These are phyloP conservation scores for Mortierella sp. DNA, from an alignment of 371 early-diverging fungal genomes.

Conservation along the genomic window DNA sequence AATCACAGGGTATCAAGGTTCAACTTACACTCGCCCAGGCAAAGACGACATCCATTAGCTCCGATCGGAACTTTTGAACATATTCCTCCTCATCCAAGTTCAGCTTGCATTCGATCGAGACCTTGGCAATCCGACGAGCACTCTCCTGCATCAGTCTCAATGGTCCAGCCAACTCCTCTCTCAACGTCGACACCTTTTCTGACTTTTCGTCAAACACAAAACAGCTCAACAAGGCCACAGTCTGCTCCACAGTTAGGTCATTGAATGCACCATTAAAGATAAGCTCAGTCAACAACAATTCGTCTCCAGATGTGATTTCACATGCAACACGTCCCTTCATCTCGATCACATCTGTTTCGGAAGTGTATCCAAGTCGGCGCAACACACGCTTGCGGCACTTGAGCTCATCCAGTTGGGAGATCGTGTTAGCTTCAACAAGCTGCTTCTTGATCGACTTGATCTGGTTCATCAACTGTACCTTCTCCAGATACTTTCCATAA, in stretches of 20 bases:
- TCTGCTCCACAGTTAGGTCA: constrained; percentile 91
- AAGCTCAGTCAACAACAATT: constrained; percentile 98
- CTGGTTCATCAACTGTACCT: constrained; percentile 64
- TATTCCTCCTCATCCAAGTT: constrained; percentile 81
- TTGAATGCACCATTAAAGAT: constrained; percentile 98
- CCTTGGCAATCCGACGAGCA: constrained; percentile 87
- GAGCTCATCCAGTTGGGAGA: constrained; percentile 94
- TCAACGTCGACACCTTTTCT: constrained; percentile 53
- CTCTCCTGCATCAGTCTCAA: constrained; percentile 88
- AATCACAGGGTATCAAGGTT: background rate
- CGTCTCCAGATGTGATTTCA: constrained; percentile 98
- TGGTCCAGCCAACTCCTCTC: constrained; percentile 85
- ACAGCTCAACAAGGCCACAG: constrained; percentile 93
- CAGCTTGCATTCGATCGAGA: constrained; percentile 91
- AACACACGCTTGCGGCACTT: constrained; percentile 91
- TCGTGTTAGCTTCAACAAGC: constrained; percentile 80
- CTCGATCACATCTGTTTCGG: constrained; percentile 86
- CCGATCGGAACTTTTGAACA: constrained; percentile 84
- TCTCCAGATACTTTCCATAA: constrained; percentile 73
- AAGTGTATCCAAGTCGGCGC: constrained; percentile 89
- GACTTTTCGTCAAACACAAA: constrained; percentile 95
- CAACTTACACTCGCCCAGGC: constrained; percentile 83
- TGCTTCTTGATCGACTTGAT: constrained; percentile 75
- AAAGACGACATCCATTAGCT: constrained; percentile 98
- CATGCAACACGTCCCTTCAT: constrained; percentile 99